phyloP scores from a whole-genome alignment of 2,329 filamentous ascomycete genomes.

The Botrytis fabae region DNA sequence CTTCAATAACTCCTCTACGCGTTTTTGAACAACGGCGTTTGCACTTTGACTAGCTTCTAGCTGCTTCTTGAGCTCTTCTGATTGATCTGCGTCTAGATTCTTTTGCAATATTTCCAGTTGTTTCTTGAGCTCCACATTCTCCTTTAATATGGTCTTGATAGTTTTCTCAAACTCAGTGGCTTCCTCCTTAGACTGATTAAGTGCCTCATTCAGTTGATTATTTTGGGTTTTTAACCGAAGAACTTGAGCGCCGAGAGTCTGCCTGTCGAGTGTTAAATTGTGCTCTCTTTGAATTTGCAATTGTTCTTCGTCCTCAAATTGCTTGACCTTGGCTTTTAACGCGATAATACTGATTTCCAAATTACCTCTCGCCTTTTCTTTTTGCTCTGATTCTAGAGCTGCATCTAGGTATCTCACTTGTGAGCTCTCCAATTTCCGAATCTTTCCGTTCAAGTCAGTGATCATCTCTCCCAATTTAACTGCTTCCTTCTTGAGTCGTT shows the following conservation, averaged over 20 bases:
- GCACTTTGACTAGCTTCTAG: background rate
- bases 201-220: no score
- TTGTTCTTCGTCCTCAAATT: background rate
- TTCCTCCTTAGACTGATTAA: background rate
- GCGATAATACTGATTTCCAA: no score
- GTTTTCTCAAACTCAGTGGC: background rate
- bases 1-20: background rate
- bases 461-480: background rate
- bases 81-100: background rate
- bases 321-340: no score
- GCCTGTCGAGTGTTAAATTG: background rate
- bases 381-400: rapidly evolving
- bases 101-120: background rate
- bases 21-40: background rate
- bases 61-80: background rate
- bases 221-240: background rate
- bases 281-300: rapidly evolving
- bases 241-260: background rate
- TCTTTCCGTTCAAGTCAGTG: rapidly evolving
- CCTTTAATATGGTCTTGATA: background rate
- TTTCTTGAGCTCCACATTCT: background rate
- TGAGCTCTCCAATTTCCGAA: background rate
- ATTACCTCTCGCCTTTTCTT: rapidly evolving
- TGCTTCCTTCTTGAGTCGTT: background rate
- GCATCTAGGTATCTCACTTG: background rate